These are phyloP conservation scores for Penicillium subrubescens DNA, from an alignment of 495 filamentous ascomycete species.

Conservation along the genomic window DNA sequence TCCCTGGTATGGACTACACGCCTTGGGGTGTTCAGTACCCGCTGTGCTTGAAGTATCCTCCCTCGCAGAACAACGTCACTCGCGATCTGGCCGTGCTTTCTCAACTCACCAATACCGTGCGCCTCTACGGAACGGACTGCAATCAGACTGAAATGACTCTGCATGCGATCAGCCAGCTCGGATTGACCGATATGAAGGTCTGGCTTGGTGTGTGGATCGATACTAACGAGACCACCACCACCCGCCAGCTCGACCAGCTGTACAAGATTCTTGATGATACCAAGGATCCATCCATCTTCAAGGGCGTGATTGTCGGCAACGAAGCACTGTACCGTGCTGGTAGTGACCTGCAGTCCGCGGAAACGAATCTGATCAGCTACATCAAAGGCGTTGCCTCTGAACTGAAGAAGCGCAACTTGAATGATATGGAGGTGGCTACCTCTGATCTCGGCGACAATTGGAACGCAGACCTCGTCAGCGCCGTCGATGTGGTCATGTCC, in stretches of 20 bases:
- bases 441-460: conserved; percentile 91
- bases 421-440: conserved; percentile 75
- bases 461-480: conserved; percentile 63
- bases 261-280: conserved; percentile 76
- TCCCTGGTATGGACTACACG: conserved; percentile 96
- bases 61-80: conserved; percentile 92
- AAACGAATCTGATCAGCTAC: conserved; percentile 61
- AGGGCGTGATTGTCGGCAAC: conserved; percentile 89
- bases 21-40: conserved; percentile 90
- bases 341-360: conserved; percentile 57
- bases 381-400: conserved; percentile 70
- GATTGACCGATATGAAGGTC: conserved; percentile 78
- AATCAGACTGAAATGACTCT: conserved; percentile 97
- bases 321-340: conserved; percentile 81
- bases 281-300: conserved; percentile 65
- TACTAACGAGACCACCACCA: conserved; percentile 78
- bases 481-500: conserved; percentile 88
- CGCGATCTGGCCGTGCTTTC: conserved; percentile 88
- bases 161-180: conserved; percentile 74
- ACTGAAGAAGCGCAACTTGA: conserved; percentile 62
- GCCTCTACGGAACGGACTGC: conserved; percentile 95
- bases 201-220: conserved; percentile 98
- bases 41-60: conserved; percentile 73
- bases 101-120: conserved; percentile 85
- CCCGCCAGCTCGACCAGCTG: conserved; percentile 77